Conservation (phyloP, 2,329 filamentous ascomycete genomes). For the Microsporum canis region DNA sequence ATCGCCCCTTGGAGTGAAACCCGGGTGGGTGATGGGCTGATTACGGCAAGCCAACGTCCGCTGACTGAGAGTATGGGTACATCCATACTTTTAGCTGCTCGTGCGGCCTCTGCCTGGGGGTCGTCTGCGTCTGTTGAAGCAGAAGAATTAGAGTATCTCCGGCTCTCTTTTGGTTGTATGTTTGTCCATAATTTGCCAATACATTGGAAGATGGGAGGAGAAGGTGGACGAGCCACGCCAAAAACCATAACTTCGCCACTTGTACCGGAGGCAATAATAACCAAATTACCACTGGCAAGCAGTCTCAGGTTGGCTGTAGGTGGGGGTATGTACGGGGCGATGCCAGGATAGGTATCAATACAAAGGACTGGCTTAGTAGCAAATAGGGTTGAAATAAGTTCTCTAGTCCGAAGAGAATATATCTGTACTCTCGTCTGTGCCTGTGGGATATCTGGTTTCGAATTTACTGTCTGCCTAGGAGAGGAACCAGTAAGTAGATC, state of each 20-base stretch:
- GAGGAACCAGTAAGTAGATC: slow-evolving; percentile 23
- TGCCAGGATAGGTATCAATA: slow-evolving; percentile 47
- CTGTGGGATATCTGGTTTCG: slow-evolving; percentile 22
- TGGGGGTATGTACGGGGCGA: slow-evolving; percentile 54
- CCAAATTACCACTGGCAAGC: slow-evolving; percentile 57
- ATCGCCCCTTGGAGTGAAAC: slow-evolving; percentile 33
- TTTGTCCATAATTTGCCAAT: slow-evolving; percentile 88
- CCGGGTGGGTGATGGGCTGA: slow-evolving; percentile 29
- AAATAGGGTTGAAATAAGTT: slow-evolving; percentile 61
- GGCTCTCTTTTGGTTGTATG: slow-evolving; percentile 46
- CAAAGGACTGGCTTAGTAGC: slow-evolving; percentile 54
- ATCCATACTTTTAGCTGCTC: slow-evolving; percentile 20
- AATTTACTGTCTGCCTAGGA: slow-evolving; percentile 18
- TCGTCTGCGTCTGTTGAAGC: slow-evolving; percentile 36
- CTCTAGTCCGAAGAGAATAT: slow-evolving; percentile 69
- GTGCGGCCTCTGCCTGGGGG: slow-evolving; percentile 29
- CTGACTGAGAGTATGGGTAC: slow-evolving; percentile 34
- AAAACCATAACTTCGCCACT: slow-evolving; percentile 86
- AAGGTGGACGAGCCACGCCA: slow-evolving; percentile 25
- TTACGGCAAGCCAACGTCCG: slow-evolving; percentile 38
- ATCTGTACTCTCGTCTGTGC: slow-evolving; percentile 86
- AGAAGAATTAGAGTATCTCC: slow-evolving; percentile 38
- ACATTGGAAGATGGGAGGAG: slow-evolving; percentile 45
- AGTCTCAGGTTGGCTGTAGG: slow-evolving; percentile 64
- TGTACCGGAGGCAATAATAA: slow-evolving; percentile 65